phyloP scores from a whole-genome alignment of 2,329 filamentous ascomycete genomes.

The Chrysoporthe cubensis region DNA sequence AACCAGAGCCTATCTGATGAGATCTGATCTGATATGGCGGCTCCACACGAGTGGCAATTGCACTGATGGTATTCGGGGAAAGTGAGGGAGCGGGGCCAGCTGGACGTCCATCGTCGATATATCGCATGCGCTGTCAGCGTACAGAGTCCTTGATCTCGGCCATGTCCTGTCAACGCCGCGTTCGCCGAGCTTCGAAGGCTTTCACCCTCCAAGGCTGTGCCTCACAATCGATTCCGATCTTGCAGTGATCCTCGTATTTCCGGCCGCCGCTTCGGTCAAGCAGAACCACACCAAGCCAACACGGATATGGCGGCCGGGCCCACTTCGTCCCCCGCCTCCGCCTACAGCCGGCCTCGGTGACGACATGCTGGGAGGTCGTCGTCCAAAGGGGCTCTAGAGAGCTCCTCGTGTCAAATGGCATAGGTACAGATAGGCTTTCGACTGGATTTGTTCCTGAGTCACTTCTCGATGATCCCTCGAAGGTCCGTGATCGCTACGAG shows the following conservation, averaged over 20 bases:
- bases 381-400: too few species aligned
- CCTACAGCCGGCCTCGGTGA: neutral
- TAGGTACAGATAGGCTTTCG: neutral
- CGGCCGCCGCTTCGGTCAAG: neutral
- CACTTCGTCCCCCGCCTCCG: neutral
- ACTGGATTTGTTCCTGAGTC: neutral
- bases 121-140: neutral
- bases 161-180: neutral
- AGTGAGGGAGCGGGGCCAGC: too few species aligned
- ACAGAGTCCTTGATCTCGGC: too few species aligned
- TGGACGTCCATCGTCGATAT: neutral
- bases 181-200: neutral
- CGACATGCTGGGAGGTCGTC: neutral
- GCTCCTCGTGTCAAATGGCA: too few species aligned
- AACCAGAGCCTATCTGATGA: too few species aligned
- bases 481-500: constrained; percentile 4
- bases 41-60: too few species aligned
- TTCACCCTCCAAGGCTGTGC: neutral
- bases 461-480: neutral
- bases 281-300: neutral
- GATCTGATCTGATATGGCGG: too few species aligned
- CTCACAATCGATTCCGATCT: neutral
- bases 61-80: too few species aligned
- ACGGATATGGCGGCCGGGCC: neutral
- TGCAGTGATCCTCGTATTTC: constrained; percentile 1